phyloP scores from a whole-genome alignment of 306 rosid genomes.

The Prunus fruticosa region DNA sequence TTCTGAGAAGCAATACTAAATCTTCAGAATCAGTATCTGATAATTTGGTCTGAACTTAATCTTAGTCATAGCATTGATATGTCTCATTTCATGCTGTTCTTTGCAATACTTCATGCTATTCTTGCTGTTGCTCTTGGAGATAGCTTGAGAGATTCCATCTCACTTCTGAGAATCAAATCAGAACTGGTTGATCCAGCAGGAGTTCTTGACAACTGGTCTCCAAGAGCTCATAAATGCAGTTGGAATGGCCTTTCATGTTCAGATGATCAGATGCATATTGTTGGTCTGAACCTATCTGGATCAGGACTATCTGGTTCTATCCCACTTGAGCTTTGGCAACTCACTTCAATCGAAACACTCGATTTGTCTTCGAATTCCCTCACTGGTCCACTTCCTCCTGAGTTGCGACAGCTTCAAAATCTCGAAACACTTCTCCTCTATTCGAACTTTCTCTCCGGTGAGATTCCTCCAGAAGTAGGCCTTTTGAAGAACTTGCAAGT shows the following conservation, averaged over 20 bases:
- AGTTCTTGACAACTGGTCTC: conserved; percentile 72
- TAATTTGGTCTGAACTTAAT: conserved; percentile 33
- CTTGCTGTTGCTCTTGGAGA: conserved; percentile 42
- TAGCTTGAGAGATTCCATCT: conserved; percentile 40
- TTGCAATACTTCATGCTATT: conserved; percentile 32
- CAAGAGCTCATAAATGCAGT: conserved; percentile 45
- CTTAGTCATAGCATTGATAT: conserved; percentile 31
- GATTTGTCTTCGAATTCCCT: conserved; percentile 79
- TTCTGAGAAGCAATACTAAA: conserved; percentile 22
- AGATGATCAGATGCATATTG: conserved; percentile 40
- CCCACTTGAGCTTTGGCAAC: conserved; percentile 45
- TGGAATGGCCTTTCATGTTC: conserved; percentile 80
- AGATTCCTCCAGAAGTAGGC: conserved; percentile 73
- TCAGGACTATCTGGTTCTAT: conserved; percentile 76
- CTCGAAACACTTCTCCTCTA: conserved; percentile 52
- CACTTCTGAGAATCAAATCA: conserved; percentile 74
- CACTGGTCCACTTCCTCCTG: conserved; percentile 68
- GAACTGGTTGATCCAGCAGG: conserved; percentile 56
- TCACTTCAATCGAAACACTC: conserved; percentile 61
- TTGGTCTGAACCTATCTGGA: conserved; percentile 62
- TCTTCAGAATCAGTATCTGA: conserved; percentile 28
- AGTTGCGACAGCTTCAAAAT: conserved; percentile 57
- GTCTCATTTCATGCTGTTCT: conserved; percentile 40
- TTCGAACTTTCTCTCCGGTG: conserved; percentile 74
- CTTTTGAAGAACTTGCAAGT: conserved; percentile 72